Conservation (phyloP, 164 flowering plant genomes). For the Aristolochia californica region DNA sequence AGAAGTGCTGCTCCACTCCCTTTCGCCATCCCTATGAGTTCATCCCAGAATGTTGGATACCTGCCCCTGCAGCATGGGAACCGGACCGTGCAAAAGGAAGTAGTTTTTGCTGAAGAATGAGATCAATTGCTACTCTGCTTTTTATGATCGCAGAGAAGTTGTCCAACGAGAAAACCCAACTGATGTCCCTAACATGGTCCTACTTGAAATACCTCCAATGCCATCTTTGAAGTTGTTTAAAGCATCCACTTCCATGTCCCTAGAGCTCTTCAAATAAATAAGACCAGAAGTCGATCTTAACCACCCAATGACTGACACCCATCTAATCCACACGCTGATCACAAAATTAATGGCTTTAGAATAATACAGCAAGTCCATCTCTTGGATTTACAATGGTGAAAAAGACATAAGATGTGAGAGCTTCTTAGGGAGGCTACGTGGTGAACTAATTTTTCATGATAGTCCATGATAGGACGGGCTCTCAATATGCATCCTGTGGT, state of each 20-base stretch:
- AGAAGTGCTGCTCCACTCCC: constrained; percentile 66
- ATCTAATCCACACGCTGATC: not conserved
- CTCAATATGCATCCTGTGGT: too few species aligned
- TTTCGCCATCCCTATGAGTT: constrained; percentile 59
- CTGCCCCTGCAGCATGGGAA: constrained; percentile 20
- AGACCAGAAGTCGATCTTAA: not conserved
- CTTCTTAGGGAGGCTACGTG: too few species aligned
- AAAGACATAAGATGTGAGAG: too few species aligned
- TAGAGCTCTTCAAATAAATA: too few species aligned
- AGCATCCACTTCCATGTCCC: too few species aligned
- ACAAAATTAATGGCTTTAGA: too few species aligned
- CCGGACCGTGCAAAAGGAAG: constrained; percentile 46
- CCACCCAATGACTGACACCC: not conserved
- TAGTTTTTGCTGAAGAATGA: constrained; percentile 54
- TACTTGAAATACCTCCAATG: constrained; percentile 53
- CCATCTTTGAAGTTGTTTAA: constrained; percentile 7
- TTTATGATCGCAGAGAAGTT: constrained; percentile 41
- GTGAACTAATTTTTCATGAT: too few species aligned
- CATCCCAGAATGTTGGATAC: constrained; percentile 68
- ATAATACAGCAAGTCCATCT: too few species aligned
- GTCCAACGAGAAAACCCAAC: constrained; percentile 62
- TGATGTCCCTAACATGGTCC: constrained; percentile 49
- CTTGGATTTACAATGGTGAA: too few species aligned
- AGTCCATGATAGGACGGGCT: too few species aligned
- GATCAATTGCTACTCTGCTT: constrained; percentile 55